These are phyloP conservation scores for Penicillium argentinense DNA, from an alignment of 495 filamentous ascomycete species.

Conservation along the genomic window DNA sequence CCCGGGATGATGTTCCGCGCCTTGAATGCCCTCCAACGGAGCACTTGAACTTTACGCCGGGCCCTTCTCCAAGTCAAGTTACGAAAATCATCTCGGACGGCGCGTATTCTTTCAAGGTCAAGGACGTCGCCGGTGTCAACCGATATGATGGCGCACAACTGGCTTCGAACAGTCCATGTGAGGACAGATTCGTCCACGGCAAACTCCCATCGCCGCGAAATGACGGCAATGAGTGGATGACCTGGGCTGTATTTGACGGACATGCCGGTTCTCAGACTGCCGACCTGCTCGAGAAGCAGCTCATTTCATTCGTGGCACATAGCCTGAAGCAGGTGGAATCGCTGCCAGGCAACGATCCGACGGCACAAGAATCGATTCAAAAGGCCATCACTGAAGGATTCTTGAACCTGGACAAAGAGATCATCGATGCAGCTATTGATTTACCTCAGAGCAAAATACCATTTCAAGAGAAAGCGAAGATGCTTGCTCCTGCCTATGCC, in stretches of 20 bases:
- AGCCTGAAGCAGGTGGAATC: conserved; percentile 27
- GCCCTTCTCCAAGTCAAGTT: conserved; percentile 24
- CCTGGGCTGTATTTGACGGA: conserved; percentile 52
- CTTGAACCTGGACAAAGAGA: conserved; percentile 46
- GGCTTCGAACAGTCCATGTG: conserved; percentile 46
- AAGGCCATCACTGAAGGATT: conserved; percentile 49
- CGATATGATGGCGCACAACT: conserved; percentile 49
- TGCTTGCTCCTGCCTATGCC: conserved; percentile 45
- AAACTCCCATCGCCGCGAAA: conserved; percentile 38
- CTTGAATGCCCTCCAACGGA: conserved; percentile 15
- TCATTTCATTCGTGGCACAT: conserved; percentile 41
- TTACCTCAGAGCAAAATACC: conserved; percentile 21
- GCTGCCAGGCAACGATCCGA: neutral
- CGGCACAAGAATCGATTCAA: conserved; percentile 32
- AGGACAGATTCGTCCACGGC: conserved; percentile 50
- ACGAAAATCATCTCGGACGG: conserved; percentile 26
- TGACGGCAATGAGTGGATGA: conserved; percentile 42
- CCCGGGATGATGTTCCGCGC: conserved; percentile 21
- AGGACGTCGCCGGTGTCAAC: conserved; percentile 27
- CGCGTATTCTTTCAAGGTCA: conserved; percentile 31
- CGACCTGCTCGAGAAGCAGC: conserved; percentile 34
- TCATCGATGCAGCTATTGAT: conserved; percentile 43
- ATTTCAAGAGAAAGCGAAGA: conserved; percentile 31
- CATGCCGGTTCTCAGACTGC: conserved; percentile 50
- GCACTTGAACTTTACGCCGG: conserved; percentile 9